phyloP scores from a whole-genome alignment of 768 basidiomycete genomes.

The Dacryopinax primogenitus region DNA sequence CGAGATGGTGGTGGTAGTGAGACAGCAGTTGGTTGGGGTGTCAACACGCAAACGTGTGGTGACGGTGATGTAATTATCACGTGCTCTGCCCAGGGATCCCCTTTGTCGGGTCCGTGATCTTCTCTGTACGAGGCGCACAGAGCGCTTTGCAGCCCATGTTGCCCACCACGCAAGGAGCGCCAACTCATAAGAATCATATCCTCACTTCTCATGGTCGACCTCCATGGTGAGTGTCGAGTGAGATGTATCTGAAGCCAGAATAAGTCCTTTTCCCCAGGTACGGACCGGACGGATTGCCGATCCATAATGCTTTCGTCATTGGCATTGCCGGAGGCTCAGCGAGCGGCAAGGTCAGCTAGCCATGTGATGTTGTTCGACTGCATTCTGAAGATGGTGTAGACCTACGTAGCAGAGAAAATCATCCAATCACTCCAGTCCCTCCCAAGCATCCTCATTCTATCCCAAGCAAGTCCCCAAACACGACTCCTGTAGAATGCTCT shows the following conservation, averaged over 20 bases:
- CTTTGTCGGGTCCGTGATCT: no score
- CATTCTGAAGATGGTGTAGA: constrained; percentile 33
- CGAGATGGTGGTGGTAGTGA: no score
- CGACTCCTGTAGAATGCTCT: not conserved
- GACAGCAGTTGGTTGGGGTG: no score
- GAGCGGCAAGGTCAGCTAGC: constrained; percentile 58
- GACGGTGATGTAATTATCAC: no score
- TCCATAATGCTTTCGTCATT: constrained; percentile 68
- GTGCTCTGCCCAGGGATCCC: no score
- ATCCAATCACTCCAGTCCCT: constrained; percentile 69
- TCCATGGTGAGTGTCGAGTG: constrained; percentile 46
- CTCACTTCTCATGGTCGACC: constrained; percentile 74
- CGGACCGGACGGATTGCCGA: constrained; percentile 54
- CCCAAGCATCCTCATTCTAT: constrained; percentile 80
- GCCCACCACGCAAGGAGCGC: not conserved
- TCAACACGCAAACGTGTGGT: no score
- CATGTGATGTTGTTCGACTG: constrained; percentile 7
- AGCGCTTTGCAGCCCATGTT: not conserved
- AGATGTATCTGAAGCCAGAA: no score
- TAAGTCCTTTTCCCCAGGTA: constrained; percentile 39
- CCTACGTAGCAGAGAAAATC: constrained; percentile 73
- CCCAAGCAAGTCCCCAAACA: constrained; percentile 43
- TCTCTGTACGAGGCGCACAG: not conserved
- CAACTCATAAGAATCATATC: constrained; percentile 53
- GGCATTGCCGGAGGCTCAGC: constrained; percentile 78